Evolutionary conservation across 2,329 filamentous ascomycete genomes (phyloP).

Genomic region (Aspergillus ustus): DNA sequence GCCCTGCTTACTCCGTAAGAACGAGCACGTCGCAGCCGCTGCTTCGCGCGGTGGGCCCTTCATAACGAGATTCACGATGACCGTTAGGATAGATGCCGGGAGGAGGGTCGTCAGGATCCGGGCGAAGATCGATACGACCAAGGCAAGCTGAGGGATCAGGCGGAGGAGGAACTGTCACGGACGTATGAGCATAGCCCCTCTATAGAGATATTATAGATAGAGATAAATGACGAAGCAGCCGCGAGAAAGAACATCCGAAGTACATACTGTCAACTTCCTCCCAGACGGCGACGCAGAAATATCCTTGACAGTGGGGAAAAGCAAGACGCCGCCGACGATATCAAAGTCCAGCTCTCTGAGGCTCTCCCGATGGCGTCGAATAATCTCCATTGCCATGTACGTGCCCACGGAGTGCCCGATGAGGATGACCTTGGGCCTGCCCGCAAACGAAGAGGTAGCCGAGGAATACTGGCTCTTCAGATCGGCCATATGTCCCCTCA

Average conservation of each 20-base stretch:
- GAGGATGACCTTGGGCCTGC: constrained; percentile 58
- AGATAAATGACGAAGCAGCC: not conserved
- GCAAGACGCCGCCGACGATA: constrained; percentile 61
- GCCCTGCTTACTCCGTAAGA: constrained; percentile 54
- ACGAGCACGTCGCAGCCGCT: constrained; percentile 54
- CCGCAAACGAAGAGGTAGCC: not conserved
- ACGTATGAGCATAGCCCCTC: not conserved
- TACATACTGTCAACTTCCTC: constrained; percentile 51
- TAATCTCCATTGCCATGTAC: constrained; percentile 72
- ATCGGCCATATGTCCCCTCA: constrained; percentile 35
- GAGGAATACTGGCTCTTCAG: not conserved
- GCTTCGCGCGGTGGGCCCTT: constrained; percentile 39
- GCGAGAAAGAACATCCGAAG: not conserved
- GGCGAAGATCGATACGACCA: constrained; percentile 44
- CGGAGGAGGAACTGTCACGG: constrained; percentile 27
- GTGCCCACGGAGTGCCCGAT: constrained; percentile 76
- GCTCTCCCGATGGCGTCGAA: constrained; percentile 59
- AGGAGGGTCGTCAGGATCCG: constrained; percentile 49
- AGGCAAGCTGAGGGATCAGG: constrained; percentile 44
- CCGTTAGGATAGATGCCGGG: constrained; percentile 45
- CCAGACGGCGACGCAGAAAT: constrained; percentile 68
- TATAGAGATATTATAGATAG: not conserved
- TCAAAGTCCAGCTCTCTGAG: constrained; percentile 34
- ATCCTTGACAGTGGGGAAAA: constrained; percentile 77
- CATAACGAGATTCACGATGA: constrained; percentile 50